These are phyloP conservation scores for Hymenoscyphus infarciens DNA, from an alignment of 2,329 filamentous ascomycete species.

Conservation along the genomic window DNA sequence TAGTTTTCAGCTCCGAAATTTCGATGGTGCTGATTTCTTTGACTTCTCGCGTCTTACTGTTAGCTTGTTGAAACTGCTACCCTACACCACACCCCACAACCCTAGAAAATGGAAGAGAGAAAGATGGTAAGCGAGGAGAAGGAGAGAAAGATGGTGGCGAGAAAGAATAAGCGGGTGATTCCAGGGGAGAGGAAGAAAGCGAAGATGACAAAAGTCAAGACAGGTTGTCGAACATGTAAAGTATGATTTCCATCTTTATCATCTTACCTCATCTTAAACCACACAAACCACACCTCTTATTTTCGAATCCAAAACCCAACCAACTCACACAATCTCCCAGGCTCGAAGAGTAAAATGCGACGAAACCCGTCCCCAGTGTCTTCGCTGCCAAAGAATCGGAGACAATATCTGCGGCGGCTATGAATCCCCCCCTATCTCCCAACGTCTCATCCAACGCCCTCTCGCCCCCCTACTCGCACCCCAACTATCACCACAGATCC, in stretches of 20 bases:
- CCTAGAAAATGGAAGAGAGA: background rate
- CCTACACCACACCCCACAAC: too few species aligned
- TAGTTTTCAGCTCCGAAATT: too few species aligned
- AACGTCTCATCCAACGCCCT: constrained; percentile 4
- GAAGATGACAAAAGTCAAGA: constrained; percentile 20
- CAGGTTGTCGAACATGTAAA: constrained; percentile 18
- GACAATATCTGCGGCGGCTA: constrained; percentile 9
- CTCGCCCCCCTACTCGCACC: background rate
- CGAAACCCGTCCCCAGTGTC: constrained; percentile 21
- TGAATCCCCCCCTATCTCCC: background rate
- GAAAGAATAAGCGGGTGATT: background rate
- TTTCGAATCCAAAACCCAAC: background rate
- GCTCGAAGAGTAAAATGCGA: constrained; percentile 25
- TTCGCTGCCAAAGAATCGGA: constrained; percentile 17
- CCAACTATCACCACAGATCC: background rate
- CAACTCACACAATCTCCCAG: constrained; percentile 7
- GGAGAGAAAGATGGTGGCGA: background rate
- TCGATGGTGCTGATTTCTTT: background rate
- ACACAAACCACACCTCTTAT: background rate
- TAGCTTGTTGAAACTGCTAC: too few species aligned
- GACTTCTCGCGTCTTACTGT: too few species aligned
- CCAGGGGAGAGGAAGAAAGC: background rate
- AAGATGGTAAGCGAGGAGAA: background rate
- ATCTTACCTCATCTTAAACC: background rate
- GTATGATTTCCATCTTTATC: background rate